Conservation (phyloP, 441 rosid species). For the Brassica balearica region DNA sequence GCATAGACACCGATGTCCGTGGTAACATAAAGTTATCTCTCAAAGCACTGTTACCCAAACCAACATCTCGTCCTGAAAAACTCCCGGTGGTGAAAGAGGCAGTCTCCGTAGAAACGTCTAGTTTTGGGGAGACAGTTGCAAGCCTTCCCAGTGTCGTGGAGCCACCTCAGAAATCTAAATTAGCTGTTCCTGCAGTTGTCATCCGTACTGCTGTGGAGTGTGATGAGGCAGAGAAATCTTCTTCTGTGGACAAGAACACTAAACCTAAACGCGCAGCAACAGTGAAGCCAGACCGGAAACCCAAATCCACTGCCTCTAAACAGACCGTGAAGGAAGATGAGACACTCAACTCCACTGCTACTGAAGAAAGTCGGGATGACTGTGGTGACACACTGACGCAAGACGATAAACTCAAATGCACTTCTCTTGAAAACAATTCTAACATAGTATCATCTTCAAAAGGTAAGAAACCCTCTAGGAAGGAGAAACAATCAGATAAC, state of each 20-base stretch:
- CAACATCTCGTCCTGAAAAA: slow-evolving; percentile 38
- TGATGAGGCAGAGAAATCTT: slow-evolving; percentile 73
- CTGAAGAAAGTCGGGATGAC: slow-evolving; percentile 39
- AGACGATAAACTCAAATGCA: slow-evolving; percentile 37
- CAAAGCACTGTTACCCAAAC: slow-evolving; percentile 62
- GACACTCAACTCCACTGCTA: slow-evolving; percentile 17
- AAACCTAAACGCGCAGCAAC: slow-evolving; percentile 40
- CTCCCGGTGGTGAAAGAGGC: slow-evolving; percentile 42
- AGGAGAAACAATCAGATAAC: slow-evolving; percentile 37
- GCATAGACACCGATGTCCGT: slow-evolving; percentile 93
- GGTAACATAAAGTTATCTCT: slow-evolving; percentile 93
- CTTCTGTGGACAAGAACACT: slow-evolving; percentile 46
- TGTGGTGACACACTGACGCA: slow-evolving; percentile 35
- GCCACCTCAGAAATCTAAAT: slow-evolving; percentile 49
- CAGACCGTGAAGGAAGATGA: slow-evolving; percentile 24
- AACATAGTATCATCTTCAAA: slow-evolving; percentile 33
- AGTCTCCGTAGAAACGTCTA: slow-evolving; percentile 49
- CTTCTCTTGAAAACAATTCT: slow-evolving; percentile 37
- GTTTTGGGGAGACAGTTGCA: slow-evolving; percentile 53
- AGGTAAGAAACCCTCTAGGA: slow-evolving; percentile 39
- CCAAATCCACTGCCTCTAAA: slow-evolving; percentile 36
- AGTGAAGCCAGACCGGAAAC: slow-evolving; percentile 43
- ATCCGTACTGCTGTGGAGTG: slow-evolving; percentile 92
- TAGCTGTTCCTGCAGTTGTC: slow-evolving; percentile 63
- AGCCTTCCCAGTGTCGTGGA: slow-evolving; percentile 45